A percentile compares a stretch with the other conserved stretches of the same genome.
Conservation (phyloP, 805 yeast genomes). For the Maudiozyma saulgeensis region DNA sequence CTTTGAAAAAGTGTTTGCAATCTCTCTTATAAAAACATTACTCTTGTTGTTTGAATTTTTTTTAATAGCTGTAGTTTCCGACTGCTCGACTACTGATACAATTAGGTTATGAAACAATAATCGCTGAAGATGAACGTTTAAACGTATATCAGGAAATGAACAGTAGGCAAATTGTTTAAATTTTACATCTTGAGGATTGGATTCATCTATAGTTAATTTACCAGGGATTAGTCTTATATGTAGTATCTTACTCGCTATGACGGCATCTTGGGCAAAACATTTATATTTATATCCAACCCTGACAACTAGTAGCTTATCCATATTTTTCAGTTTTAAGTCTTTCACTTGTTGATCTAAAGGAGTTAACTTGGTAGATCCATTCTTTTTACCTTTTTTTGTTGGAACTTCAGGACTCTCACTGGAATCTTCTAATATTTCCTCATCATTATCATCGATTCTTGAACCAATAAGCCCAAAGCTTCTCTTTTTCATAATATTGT, state of each 20-base stretch:
- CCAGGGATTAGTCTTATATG: conserved; percentile 71
- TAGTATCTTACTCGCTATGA: conserved; percentile 50
- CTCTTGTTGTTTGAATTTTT: conserved; percentile 39
- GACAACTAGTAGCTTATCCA: conserved; percentile 64
- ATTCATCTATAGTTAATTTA: conserved; percentile 42
- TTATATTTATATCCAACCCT: conserved; percentile 91
- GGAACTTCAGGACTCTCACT: not conserved
- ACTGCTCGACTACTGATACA: conserved; percentile 81
- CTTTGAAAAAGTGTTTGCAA: conserved; percentile 65
- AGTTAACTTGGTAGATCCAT: conserved; percentile 34
- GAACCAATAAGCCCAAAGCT: conserved; percentile 1
- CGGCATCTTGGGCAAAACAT: conserved; percentile 80
- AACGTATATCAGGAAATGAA: conserved; percentile 69
- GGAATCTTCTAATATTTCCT: not conserved
- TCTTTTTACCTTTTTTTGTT: conserved; percentile 1
- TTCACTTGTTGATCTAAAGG: conserved; percentile 76
- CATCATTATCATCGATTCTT: conserved; percentile 1
- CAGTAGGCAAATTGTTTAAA: conserved; percentile 68
- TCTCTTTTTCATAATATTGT: conserved; percentile 5
- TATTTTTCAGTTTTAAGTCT: conserved; percentile 49
- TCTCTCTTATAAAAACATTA: conserved; percentile 54
- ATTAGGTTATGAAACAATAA: conserved; percentile 63
- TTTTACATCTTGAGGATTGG: conserved; percentile 39
- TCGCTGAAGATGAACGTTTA: conserved; percentile 68
- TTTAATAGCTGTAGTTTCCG: conserved; percentile 71